Conservation (phyloP, 2,329 filamentous ascomycete genomes). For the Pseudonectria foliicola region DNA sequence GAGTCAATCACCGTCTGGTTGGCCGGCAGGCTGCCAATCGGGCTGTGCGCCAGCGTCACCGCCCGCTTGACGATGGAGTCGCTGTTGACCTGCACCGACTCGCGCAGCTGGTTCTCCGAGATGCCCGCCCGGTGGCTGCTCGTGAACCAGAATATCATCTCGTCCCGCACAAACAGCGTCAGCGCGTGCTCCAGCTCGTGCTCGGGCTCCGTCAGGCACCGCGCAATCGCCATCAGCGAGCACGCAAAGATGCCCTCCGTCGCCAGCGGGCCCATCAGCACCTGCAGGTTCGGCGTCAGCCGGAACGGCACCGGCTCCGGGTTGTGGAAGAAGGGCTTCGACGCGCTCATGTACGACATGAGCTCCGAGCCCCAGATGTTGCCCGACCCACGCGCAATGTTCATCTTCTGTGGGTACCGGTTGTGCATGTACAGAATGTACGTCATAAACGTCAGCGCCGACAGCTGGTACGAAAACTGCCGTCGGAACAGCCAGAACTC, state of each 20-base stretch:
- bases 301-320: slow-evolving; percentile 95
- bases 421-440: slow-evolving; percentile 97
- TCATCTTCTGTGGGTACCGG: slow-evolving; percentile 91
- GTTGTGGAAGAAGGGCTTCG: slow-evolving; percentile 88
- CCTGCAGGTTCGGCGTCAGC: slow-evolving; percentile 91
- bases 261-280: slow-evolving; percentile 88
- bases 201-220: slow-evolving; percentile 84
- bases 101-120: slow-evolving; percentile 61
- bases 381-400: slow-evolving; percentile 78
- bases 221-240: slow-evolving; percentile 90
- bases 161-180: slow-evolving; percentile 89
- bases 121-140: slow-evolving; percentile 57
- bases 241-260: slow-evolving; percentile 96
- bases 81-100: slow-evolving; percentile 77
- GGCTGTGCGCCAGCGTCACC: slow-evolving; percentile 70
- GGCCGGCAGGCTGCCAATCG: slow-evolving; percentile 75
- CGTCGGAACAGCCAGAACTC: slow-evolving; percentile 99
- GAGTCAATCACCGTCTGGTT: slow-evolving; percentile 97
- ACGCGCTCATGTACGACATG: slow-evolving; percentile 78
- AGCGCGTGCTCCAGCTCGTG: slow-evolving; percentile 92
- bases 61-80: slow-evolving; percentile 90
- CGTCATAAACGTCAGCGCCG: slow-evolving; percentile 94
- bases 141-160: slow-evolving; percentile 97
- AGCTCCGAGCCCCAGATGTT: slow-evolving; percentile 96
- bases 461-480: slow-evolving; percentile 93